Conservation (phyloP, 441 rosid genomes). For the Euphorbia neoarborescens region DNA sequence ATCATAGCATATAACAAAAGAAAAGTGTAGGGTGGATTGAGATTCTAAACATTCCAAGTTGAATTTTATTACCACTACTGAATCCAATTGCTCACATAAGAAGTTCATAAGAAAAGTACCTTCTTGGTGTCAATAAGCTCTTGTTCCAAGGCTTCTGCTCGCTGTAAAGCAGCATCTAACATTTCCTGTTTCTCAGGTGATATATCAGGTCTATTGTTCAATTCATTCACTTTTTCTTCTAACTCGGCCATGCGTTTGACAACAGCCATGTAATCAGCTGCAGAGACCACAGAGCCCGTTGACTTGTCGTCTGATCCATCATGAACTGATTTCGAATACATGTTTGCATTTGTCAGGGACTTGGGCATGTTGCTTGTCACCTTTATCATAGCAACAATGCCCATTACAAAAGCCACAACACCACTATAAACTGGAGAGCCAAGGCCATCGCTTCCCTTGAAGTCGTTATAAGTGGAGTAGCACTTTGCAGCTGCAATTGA, state of each 20-base stretch:
- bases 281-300: conserved; percentile 29
- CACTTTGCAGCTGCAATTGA: conserved; percentile 34
- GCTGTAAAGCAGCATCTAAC: conserved; percentile 50
- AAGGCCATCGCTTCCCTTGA: conserved; percentile 34
- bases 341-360: conserved; percentile 45
- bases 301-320: conserved; percentile 28
- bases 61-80: neutral
- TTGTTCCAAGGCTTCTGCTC: conserved; percentile 60
- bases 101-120: conserved; percentile 30
- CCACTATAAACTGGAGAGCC: conserved; percentile 56
- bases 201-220: conserved; percentile 45
- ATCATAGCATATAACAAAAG: no score
- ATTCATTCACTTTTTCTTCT: conserved; percentile 51
- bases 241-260: conserved; percentile 69
- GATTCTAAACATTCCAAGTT: neutral
- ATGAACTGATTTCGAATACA: conserved; percentile 40
- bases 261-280: conserved; percentile 44
- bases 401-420: conserved; percentile 70
- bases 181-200: conserved; percentile 71
- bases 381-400: conserved; percentile 63
- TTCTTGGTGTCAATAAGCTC: conserved; percentile 66
- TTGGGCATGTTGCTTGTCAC: conserved; percentile 67
- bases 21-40: no score
- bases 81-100: neutral
- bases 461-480: conserved; percentile 21